Evolutionary conservation across 257 asterid genomes (phyloP).

Genomic region (Schizonepeta tenuifolia): DNA sequence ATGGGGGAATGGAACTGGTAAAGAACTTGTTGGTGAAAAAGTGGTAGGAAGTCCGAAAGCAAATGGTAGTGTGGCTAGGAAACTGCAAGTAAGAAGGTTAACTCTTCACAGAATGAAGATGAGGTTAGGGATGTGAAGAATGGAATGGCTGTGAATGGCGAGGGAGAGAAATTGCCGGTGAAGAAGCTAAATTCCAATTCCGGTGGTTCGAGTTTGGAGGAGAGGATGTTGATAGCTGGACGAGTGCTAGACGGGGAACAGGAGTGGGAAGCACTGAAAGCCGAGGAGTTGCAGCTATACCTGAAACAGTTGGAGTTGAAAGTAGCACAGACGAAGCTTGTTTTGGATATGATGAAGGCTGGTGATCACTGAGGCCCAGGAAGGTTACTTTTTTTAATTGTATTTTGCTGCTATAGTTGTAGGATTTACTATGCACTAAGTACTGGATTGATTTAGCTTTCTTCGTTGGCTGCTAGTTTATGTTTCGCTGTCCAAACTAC

Average conservation of each 20-base stretch:
- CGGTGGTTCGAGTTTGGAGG: constrained; percentile 34
- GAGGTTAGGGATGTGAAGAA: constrained; percentile 29
- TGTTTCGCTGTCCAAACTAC: no score
- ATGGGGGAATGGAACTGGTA: constrained; percentile 51
- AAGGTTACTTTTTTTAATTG: constrained; percentile 10
- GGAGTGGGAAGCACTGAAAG: constrained; percentile 43
- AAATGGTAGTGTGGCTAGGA: constrained; percentile 34
- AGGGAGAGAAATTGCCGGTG: neutral
- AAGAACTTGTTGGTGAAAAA: constrained; percentile 30
- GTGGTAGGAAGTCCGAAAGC: constrained; percentile 38
- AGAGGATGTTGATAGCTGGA: constrained; percentile 42
- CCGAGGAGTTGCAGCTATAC: constrained; percentile 39
- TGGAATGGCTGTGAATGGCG: constrained; percentile 19
- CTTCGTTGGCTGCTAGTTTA: neutral
- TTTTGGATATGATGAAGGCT: constrained; percentile 40
- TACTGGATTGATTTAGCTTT: constrained; percentile 25
- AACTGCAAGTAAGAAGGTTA: constrained; percentile 31
- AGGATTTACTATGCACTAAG: constrained; percentile 16
- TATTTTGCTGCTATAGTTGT: neutral
- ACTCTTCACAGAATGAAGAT: constrained; percentile 24
- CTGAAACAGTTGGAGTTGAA: constrained; percentile 41
- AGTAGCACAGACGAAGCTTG: constrained; percentile 39
- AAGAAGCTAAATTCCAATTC: constrained; percentile 12
- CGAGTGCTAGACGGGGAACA: constrained; percentile 40
- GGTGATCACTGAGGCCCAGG: constrained; percentile 9